These are phyloP conservation scores for Alternaria solani DNA, from an alignment of 2,329 filamentous ascomycete species.

Conservation along the genomic window DNA sequence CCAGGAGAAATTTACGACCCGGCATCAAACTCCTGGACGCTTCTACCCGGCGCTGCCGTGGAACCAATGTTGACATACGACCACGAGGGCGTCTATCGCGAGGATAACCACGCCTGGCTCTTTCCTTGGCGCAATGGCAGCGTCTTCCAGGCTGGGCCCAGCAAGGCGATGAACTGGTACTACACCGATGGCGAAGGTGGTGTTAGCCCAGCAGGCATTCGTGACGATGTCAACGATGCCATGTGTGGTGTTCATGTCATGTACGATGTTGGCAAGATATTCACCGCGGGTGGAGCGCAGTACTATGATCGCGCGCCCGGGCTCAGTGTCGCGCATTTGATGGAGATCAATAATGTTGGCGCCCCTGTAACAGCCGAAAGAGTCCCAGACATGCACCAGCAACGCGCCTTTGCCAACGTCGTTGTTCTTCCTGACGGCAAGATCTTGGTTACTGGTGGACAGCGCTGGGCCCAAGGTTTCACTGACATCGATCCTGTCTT, in stretches of 20 bases:
- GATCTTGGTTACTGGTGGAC: conserved; percentile 33
- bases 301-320: conserved; percentile 20
- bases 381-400: conserved; percentile 23
- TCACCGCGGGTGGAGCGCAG: conserved; percentile 42
- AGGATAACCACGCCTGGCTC: conserved; percentile 35
- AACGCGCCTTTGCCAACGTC: conserved; percentile 28
- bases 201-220: conserved; percentile 52
- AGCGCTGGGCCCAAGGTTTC: conserved; percentile 20
- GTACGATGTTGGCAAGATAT: conserved; percentile 54
- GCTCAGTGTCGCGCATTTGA: conserved; percentile 24
- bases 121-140: conserved; percentile 30
- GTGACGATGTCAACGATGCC: conserved; percentile 48
- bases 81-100: conserved; percentile 23
- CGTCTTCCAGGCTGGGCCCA: conserved; percentile 64
- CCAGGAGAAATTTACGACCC: conserved; percentile 29
- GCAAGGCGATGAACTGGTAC: conserved; percentile 65
- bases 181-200: conserved; percentile 54
- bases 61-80: conserved; percentile 28
- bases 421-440: conserved; percentile 37
- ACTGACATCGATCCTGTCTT: conserved; percentile 27
- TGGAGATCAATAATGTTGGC: conserved; percentile 26
- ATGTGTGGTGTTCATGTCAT: conserved; percentile 57
- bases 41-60: conserved; percentile 26
- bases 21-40: conserved; percentile 20
- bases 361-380: conserved; percentile 18